phyloP scores from a whole-genome alignment of 495 filamentous ascomycete genomes.

The Cryomyces minteri region DNA sequence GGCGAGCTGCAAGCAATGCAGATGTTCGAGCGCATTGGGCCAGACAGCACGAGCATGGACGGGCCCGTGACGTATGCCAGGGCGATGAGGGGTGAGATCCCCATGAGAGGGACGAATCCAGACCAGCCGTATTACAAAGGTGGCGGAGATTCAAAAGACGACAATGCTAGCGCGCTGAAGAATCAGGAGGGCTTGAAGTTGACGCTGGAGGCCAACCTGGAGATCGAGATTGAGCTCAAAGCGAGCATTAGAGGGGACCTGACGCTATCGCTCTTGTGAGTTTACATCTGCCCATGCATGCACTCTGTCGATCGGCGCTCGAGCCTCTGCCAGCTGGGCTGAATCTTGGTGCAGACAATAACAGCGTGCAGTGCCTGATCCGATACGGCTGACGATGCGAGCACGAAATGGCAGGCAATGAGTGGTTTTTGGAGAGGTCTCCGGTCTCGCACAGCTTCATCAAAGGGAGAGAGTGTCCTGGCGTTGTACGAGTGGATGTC shows the following conservation, averaged over 20 bases:
- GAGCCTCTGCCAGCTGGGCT: neutral
- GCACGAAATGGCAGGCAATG: no score
- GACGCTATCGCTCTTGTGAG: conserved; percentile 24
- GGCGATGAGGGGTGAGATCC: conserved; percentile 26
- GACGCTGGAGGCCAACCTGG: conserved; percentile 24
- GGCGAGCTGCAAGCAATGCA: conserved; percentile 23
- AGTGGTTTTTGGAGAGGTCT: no score
- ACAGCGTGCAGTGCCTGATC: neutral
- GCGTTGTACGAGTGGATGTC: no score
- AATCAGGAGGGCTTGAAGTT: conserved; percentile 24
- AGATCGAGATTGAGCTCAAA: conserved; percentile 28
- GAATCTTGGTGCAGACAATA: neutral
- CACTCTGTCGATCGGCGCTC: no score
- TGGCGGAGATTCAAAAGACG: conserved; percentile 9
- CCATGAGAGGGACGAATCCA: conserved; percentile 23
- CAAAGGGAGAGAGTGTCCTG: no score
- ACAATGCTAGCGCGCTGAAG: conserved; percentile 10
- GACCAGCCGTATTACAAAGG: conserved; percentile 19
- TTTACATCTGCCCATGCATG: neutral
- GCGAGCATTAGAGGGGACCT: conserved; percentile 25
- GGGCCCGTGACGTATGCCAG: conserved; percentile 27
- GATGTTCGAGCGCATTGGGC: conserved; percentile 28
- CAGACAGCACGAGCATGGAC: conserved; percentile 28
- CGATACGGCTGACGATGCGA: neutral
- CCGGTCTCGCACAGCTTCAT: no score